A percentile compares a stretch with the other conserved stretches of the same genome.
Evolutionary conservation across 176 grass and related monocot species (phyloP).

Genomic region (Microstegium vimineum): DNA sequence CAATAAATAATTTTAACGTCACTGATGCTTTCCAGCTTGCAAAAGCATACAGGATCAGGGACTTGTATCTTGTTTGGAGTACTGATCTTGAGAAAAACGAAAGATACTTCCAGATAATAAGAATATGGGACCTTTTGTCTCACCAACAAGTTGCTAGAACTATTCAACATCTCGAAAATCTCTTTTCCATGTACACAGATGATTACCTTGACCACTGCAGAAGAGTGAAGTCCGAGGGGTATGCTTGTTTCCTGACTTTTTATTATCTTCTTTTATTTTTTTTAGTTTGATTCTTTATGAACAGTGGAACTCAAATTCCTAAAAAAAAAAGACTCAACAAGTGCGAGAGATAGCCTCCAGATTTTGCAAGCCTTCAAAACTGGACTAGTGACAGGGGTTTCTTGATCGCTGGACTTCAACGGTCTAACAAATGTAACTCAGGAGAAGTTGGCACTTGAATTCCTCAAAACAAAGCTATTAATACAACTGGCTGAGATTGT

Average conservation of each 20-base stretch:
- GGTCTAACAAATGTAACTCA: too few species aligned
- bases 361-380: too few species aligned
- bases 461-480: background rate
- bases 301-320: background rate
- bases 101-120: constrained; percentile 66
- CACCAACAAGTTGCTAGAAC: constrained; percentile 45
- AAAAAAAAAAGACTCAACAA: background rate
- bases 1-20: constrained; percentile 8
- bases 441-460: too few species aligned
- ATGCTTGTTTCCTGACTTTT: constrained; percentile 5
- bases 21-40: constrained; percentile 41
- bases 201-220: constrained; percentile 59
- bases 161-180: constrained; percentile 50
- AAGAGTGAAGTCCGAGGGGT: constrained; percentile 42
- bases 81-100: constrained; percentile 58
- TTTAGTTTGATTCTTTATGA: background rate
- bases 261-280: background rate
- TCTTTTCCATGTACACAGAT: constrained; percentile 81
- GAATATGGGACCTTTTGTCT: constrained; percentile 66
- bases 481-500: background rate
- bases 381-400: too few species aligned
- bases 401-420: too few species aligned
- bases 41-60: constrained; percentile 43
- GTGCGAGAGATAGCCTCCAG: too few species aligned
- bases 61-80: constrained; percentile 72